Evolutionary conservation across 768 basidiomycete genomes (phyloP).

Genomic region (Tulasnella sp.): DNA sequence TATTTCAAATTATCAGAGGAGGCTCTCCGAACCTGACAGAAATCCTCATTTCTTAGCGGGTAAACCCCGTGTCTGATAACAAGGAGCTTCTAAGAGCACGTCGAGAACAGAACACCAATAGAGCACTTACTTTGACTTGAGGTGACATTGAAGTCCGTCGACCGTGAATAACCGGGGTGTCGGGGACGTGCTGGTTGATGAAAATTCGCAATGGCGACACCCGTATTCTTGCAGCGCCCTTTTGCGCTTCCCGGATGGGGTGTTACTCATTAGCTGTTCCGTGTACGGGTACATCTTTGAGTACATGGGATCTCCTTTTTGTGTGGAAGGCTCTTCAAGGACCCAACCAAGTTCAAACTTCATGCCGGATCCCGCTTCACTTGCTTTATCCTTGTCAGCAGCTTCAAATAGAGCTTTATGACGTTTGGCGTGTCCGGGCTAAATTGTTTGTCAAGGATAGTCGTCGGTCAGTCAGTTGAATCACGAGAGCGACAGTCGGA

Average conservation of each 20-base stretch:
- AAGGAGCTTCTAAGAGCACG: neutral
- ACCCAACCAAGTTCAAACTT: neutral
- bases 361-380: neutral
- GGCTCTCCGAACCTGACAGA: neutral
- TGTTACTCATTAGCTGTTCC: neutral
- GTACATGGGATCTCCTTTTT: neutral
- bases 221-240: neutral
- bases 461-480: neutral
- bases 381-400: neutral
- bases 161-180: neutral
- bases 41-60: neutral
- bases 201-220: neutral
- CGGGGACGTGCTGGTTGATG: neutral
- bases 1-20: neutral
- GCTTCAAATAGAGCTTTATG: neutral
- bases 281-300: neutral
- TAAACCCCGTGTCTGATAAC: neutral
- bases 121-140: neutral
- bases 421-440: constrained; percentile 7
- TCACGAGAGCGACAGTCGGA: neutral
- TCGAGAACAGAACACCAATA: neutral
- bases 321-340: neutral
- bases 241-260: neutral
- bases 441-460: neutral
- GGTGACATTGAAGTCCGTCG: neutral